Base-by-base conservation (phyloP, 768 basidiomycete genomes). In the Suillus decipiens region DNA sequence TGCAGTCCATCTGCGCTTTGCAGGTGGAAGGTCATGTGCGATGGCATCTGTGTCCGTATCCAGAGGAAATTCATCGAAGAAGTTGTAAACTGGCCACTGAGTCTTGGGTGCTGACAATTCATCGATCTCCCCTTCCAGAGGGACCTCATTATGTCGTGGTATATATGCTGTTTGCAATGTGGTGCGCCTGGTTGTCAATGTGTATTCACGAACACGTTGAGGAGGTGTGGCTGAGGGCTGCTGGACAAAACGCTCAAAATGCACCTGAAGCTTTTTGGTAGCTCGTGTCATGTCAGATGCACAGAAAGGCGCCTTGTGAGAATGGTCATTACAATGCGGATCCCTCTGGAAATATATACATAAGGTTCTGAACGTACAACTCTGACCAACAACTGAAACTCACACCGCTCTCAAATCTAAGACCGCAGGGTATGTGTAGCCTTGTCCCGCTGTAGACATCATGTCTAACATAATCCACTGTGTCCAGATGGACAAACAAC, bases 321-420 rank as follows among this genome's bases (percentile, higher is more conserved):
- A 47, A 47, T 47, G 45, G 43, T 11, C 7, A 47, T 47, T 47
- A 24, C 45, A 47, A 14, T 47, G 45, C 1, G 45, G 45, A 47
- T 47, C 22, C 22, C 45, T 47, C 45, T 47, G 45, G 22, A 12
- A 24, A 47, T 47, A n/a, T n/a, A 43, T 43, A 47, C 45, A 47
- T 47, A 47, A 47, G 22, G 45, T 3, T 47, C 45, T 47, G 45
- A 47, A 14, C 6, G n/a, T 1, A 45, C 10, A 45, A 45, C 43
- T 45, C 43, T 45, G n/a, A 45, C 43, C 5, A 45, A 45, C 43
- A n/a, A 45, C 43, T 12, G 11, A 45, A 45, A 45, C 43, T 45
- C 43, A 45, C 9, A n/a, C 43, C n/a, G n/a, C 43, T 45, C n/a
- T 45, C 43, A 45, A 45, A 45, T 45, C 43, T 45, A 45, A 45